phyloP scores from a whole-genome alignment of 164 flowering plant species.

The Pachysandra terminalis region DNA sequence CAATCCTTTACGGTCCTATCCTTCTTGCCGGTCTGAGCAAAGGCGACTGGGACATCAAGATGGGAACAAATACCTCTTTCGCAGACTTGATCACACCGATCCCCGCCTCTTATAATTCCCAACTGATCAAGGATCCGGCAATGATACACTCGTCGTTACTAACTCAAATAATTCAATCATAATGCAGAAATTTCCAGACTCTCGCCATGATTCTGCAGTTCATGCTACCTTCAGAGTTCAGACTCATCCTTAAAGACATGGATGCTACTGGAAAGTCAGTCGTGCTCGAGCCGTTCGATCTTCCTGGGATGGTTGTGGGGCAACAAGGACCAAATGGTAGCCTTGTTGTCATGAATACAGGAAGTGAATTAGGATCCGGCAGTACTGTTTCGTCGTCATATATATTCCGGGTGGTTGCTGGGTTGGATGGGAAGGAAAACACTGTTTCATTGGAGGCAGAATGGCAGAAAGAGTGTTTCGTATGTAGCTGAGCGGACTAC shows the following conservation, averaged over 20 bases:
- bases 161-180: conserved; percentile 36
- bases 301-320: conserved; percentile 43
- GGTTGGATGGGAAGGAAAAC: conserved; percentile 46
- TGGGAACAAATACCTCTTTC: conserved; percentile 27
- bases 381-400: conserved; percentile 23
- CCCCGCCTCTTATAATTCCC: conserved; percentile 50
- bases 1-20: conserved; percentile 86
- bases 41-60: conserved; percentile 66
- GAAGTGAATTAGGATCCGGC: too few relatives aligned
- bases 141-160: conserved; percentile 29
- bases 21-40: conserved; percentile 64
- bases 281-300: conserved; percentile 47
- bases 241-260: conserved; percentile 39
- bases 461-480: conserved; percentile 35
- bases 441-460: conserved; percentile 46
- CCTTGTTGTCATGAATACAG: conserved; percentile 19
- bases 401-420: conserved; percentile 43
- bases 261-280: conserved; percentile 35
- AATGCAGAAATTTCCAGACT: conserved; percentile 44
- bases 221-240: conserved; percentile 76
- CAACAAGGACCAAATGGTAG: conserved; percentile 25
- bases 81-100: conserved; percentile 68
- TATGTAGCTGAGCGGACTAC: conserved; percentile 22
- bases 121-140: conserved; percentile 45
- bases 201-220: conserved; percentile 51